These are phyloP conservation scores for Gaeumannomyces sp. DNA, from an alignment of 2,329 filamentous ascomycete species.

Conservation along the genomic window DNA sequence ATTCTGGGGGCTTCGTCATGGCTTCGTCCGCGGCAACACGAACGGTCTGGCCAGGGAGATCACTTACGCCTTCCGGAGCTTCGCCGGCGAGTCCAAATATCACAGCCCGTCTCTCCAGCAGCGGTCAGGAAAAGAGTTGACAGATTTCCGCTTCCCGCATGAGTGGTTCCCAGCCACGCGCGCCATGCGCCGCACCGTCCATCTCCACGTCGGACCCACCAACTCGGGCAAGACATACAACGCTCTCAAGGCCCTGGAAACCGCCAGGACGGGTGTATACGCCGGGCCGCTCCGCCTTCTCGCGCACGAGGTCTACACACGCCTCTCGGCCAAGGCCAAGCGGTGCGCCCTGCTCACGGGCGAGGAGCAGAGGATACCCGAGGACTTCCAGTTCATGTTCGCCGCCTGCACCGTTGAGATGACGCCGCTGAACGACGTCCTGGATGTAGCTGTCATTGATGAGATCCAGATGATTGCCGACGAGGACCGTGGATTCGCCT, in stretches of 20 bases:
- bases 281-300: constrained; percentile 83
- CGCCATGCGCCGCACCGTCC: constrained; percentile 71
- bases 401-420: constrained; percentile 94
- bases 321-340: constrained; percentile 72
- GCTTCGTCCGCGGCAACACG: constrained; percentile 49
- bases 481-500: constrained; percentile 77
- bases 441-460: constrained; percentile 92
- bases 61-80: constrained; percentile 61
- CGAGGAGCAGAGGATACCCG: constrained; percentile 73
- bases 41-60: constrained; percentile 51
- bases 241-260: constrained; percentile 77
- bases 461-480: constrained; percentile 98
- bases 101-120: constrained; percentile 47
- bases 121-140: constrained; percentile 18
- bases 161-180: constrained; percentile 91
- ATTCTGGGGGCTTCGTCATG: constrained; percentile 52
- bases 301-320: constrained; percentile 90
- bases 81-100: constrained; percentile 52
- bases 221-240: constrained; percentile 98
- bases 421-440: constrained; percentile 45
- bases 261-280: constrained; percentile 72
- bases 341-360: constrained; percentile 80
- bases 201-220: constrained; percentile 92
- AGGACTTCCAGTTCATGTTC: constrained; percentile 52
- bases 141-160: constrained; percentile 80